Evolutionary conservation across 306 rosid genomes (phyloP).

Genomic region (Ormosia emarginata): DNA sequence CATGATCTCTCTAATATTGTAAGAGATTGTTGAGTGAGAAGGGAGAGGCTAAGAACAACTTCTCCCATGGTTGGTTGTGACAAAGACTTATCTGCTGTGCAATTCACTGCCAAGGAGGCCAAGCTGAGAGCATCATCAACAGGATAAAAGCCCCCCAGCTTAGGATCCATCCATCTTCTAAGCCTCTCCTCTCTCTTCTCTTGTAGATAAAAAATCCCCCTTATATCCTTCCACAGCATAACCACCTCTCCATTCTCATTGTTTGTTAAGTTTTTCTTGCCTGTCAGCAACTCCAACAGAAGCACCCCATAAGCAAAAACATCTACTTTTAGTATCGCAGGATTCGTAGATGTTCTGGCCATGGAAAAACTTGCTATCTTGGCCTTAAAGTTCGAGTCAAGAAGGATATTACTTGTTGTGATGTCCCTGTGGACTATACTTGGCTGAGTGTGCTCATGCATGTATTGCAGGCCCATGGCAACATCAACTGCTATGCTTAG

Average conservation of each 20-base stretch:
- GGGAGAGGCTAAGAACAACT: conserved; percentile 46
- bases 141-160: conserved; percentile 24
- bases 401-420: conserved; percentile 56
- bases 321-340: conserved; percentile 40
- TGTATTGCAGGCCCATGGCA: conserved; percentile 61
- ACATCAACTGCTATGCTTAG: conserved; percentile 62
- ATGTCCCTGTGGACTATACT: conserved; percentile 63
- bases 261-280: conserved; percentile 36
- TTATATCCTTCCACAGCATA: conserved; percentile 48
- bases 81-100: conserved; percentile 40
- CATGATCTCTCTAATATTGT: not conserved
- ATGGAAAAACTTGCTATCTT: conserved; percentile 61
- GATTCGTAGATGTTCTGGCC: conserved; percentile 42
- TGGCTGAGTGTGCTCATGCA: conserved; percentile 70
- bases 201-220: conserved; percentile 34
- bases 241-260: conserved; percentile 36
- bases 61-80: conserved; percentile 54
- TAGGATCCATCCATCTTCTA: conserved; percentile 58
- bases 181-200: conserved; percentile 36
- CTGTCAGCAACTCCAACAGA: conserved; percentile 56
- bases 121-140: conserved; percentile 46
- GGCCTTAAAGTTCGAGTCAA: conserved; percentile 54
- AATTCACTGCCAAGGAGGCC: conserved; percentile 39
- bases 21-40: conserved; percentile 26
- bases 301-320: conserved; percentile 62